These are phyloP conservation scores for Leccinum imitatum DNA, from an alignment of 768 basidiomycete species.

Conservation along the genomic window DNA sequence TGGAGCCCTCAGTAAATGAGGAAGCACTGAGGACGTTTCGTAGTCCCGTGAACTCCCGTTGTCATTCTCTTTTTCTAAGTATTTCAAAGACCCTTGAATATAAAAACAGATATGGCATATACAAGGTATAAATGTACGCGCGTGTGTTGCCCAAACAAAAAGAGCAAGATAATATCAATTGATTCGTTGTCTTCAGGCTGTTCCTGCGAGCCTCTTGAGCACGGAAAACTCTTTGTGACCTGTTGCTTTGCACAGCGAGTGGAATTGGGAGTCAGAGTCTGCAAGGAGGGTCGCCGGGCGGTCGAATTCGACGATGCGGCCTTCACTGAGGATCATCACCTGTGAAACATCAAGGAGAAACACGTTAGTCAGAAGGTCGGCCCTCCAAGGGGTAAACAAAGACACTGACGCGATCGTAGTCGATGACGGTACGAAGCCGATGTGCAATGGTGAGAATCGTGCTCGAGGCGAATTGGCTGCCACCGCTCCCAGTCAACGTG, in stretches of 20 bases:
- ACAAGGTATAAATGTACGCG: conserved; percentile 1
- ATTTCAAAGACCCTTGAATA: background rate
- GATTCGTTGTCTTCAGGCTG: conserved; percentile 4
- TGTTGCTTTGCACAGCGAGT: conserved; percentile 69
- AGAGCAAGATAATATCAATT: too few species aligned
- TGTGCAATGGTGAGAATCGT: conserved; percentile 86
- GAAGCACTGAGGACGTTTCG: background rate
- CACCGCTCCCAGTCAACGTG: background rate
- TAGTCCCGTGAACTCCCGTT: background rate
- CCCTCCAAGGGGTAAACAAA: background rate
- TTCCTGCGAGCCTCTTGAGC: conserved; percentile 64
- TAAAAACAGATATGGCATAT: conserved; percentile 4
- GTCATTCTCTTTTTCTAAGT: background rate
- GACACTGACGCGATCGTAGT: conserved; percentile 71
- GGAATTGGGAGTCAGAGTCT: conserved; percentile 59
- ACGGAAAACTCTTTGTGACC: conserved; percentile 69
- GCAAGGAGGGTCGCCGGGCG: conserved; percentile 57
- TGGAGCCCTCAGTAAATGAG: conserved; percentile 54
- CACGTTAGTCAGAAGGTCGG: conserved; percentile 5
- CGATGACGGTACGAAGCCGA: conserved; percentile 74
- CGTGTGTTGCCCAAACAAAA: background rate
- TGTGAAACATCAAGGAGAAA: conserved; percentile 22
- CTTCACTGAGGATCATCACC: conserved; percentile 80
- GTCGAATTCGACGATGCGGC: conserved; percentile 77
- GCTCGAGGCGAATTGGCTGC: conserved; percentile 73